A percentile compares a stretch with the other conserved stretches of the same genome.
phyloP scores from a whole-genome alignment of 805 yeast genomes.

The Sungouiozyma ichnusensis region DNA sequence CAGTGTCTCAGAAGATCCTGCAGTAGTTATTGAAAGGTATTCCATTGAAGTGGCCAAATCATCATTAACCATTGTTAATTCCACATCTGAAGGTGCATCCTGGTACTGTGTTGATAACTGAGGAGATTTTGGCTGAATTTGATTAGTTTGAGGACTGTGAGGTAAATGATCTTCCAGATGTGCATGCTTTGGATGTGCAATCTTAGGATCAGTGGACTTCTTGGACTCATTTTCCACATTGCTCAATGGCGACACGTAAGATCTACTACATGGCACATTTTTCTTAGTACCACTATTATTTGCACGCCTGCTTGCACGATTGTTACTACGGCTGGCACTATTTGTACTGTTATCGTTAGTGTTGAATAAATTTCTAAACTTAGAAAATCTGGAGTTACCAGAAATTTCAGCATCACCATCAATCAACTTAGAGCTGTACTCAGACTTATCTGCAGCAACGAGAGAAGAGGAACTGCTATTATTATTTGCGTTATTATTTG shows the following conservation, averaged over 20 bases:
- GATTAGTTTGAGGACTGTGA: conserved; percentile 1
- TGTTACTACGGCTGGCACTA: conserved; percentile 3
- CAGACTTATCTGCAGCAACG: neutral
- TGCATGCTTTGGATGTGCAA: conserved; percentile 4
- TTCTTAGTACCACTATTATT: neutral
- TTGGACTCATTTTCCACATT: neutral
- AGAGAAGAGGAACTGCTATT: neutral
- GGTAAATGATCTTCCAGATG: conserved; percentile 10
- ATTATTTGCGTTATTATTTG: conserved; percentile 1
- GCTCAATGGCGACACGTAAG: neutral
- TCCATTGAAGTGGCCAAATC: neutral
- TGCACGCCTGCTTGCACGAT: neutral
- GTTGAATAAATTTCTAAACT: conserved; percentile 16
- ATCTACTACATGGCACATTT: neutral
- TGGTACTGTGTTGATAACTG: neutral
- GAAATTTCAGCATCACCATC: neutral
- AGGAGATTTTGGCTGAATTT: neutral
- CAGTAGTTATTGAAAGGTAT: neutral
- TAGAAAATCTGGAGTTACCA: conserved; percentile 12
- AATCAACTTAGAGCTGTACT: neutral
- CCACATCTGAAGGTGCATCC: neutral
- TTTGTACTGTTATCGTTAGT: neutral
- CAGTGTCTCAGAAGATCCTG: neutral
- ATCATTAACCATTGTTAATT: neutral
- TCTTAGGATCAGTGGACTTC: neutral